phyloP scores from a whole-genome alignment of 495 filamentous ascomycete species.

The Penicillium malachiteum region DNA sequence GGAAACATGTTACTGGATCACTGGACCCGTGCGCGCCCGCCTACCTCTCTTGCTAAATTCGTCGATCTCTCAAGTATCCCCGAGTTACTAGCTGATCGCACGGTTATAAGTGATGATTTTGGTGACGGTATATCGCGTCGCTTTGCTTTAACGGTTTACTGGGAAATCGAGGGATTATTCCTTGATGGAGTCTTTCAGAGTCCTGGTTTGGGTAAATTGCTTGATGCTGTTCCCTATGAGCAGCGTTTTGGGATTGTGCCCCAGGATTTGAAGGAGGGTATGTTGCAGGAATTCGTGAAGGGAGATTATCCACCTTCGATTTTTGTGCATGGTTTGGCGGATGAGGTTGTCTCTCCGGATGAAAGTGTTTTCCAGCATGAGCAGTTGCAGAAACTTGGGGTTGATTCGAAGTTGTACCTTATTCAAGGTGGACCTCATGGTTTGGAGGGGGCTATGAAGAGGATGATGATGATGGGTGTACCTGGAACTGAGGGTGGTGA shows the following conservation, averaged over 20 bases:
- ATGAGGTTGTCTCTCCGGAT: slow-evolving; percentile 25
- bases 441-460: slow-evolving; percentile 7
- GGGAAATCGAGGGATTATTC: slow-evolving; percentile 20
- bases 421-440: slow-evolving; percentile 17
- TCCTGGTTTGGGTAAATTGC: slow-evolving; percentile 12
- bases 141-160: slow-evolving; percentile 16
- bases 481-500: neutral
- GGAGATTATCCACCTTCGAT: slow-evolving; percentile 30
- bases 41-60: slow-evolving; percentile 16
- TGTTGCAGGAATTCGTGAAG: slow-evolving; percentile 33
- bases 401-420: slow-evolving; percentile 15
- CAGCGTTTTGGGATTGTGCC: slow-evolving; percentile 17
- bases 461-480: neutral
- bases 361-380: slow-evolving; percentile 24
- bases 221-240: slow-evolving; percentile 11
- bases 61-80: slow-evolving; percentile 13
- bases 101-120: slow-evolving; percentile 19
- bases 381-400: slow-evolving; percentile 12
- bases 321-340: slow-evolving; percentile 32
- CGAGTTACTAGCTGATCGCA: slow-evolving; percentile 8
- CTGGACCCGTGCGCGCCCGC: slow-evolving; percentile 17
- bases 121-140: slow-evolving; percentile 3
- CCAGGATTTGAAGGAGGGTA: slow-evolving; percentile 13
- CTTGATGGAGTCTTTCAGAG: slow-evolving; percentile 17
- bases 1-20: slow-evolving; percentile 32